Evolutionary conservation across 2,329 filamentous ascomycete species (phyloP), one percentile per base, ranked within the genome.

Genomic region (Colletotrichum cordylinicola): DNA sequence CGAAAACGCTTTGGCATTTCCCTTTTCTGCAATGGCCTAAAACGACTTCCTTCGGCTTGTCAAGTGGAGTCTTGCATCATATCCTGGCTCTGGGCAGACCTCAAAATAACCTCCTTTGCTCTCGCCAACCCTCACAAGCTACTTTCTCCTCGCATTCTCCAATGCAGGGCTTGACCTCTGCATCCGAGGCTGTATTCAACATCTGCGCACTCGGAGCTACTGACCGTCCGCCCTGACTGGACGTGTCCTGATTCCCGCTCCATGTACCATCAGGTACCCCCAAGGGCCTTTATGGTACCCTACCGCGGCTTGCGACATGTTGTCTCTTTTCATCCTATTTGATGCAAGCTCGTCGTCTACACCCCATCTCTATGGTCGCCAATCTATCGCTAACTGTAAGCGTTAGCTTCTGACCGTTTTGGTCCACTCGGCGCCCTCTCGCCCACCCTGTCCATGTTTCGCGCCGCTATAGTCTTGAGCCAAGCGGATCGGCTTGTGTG

Each of bases 251-350:
- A 27, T n/a, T 27, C 65, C 35, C 24, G 39, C 18, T 37, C 37
- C 29, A 35, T 69, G 74, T 74, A 76, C 21, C 35, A 39, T 33
- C 48, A 60, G 27, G 74, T 76, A 71, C 62, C 39, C 35, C 29
- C 18, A 52, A 33, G 67, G 10, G 24, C 29, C 66, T 56, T 35
- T 35, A 16, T 37, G 52, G 74, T 74, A 67, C 66, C 58, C 21
- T 62, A 16, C 52, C 31, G 56, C 60, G 66, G 60, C 55, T 75
- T 75, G 48, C 74, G 71, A 76, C 71, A 70, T 67, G 70, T 67
- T 75, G 64, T 71, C 60, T 74, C 72, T 61, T 52, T 66, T 16
- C 7, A 58, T 43, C n/a, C 43, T 33, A 69, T 24, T 60, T 33
- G 43, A 33, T 60, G 43, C 48, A 18, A 70, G 56, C 18, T 33